Base-by-base conservation (phyloP, 148 eudicot genomes). In the Oxyria digyna region DNA sequence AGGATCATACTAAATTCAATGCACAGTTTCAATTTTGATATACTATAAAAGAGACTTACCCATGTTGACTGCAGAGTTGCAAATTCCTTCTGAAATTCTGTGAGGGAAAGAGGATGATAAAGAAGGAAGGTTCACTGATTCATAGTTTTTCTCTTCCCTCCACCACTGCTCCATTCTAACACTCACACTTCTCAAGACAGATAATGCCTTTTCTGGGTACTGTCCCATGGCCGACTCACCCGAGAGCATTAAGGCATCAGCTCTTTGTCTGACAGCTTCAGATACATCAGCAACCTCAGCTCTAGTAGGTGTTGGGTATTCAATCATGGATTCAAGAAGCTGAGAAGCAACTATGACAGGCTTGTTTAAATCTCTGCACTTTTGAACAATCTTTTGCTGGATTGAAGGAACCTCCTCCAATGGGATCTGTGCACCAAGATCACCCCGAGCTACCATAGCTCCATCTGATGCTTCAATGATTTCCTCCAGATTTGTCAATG, bases 211-310 rank as follows among this genome's bases (percentile, higher is more conserved):
- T 31, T 88, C 93, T 57, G 99, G 97, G 74, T 46, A 87, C 57
- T 78, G 87, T 37, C 97, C 99, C 99, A 94, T 94, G 66, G 97
- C 99, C 13, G 97, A 94, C 84, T 91, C 97, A 68, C 97, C 99
- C 64, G 96, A 94, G 33, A 94, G 92, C 99, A 91, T 88, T 64
- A 94, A 75, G 67, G 96, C 99, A 80, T 94, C 99, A 17, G 96
- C 82, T 71, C 94, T 81, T 74, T 94, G 97, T 74, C 93, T 83
- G n/a, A 94, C 97, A 55, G 99, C 97, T 80, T 91, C 97, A 40
- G 97, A 94, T 77, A 94, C 97, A 79, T 94, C 99, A 72, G 99
- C 99, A 74, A 94, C 99, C 74, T 94, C 99, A 40, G 99, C 99
- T 78, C 99, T 84, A 8, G 97, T 91, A 62, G 99, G 99, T 33